Conservation (phyloP, 495 filamentous ascomycete genomes). For the Pseudomonodictys pantanalensis region DNA sequence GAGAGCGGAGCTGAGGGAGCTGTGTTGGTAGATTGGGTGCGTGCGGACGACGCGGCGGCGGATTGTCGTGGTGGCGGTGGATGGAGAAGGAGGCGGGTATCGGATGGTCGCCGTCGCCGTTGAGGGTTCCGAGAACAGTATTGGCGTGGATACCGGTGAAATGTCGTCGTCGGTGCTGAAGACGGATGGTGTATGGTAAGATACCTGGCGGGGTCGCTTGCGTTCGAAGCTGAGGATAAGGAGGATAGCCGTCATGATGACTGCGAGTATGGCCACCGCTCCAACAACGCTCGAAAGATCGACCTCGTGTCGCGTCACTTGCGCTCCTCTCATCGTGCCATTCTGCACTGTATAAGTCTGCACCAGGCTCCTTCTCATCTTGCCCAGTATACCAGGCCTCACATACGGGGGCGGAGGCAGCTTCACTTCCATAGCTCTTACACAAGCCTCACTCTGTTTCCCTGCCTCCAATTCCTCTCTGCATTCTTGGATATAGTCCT, state of each 20-base stretch:
- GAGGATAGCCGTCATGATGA: neutral
- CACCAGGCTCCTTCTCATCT: neutral
- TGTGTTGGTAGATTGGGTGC: slow-evolving; percentile 17
- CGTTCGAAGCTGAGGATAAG: slow-evolving; percentile 9
- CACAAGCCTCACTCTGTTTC: slow-evolving; percentile 16
- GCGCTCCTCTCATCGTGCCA: neutral
- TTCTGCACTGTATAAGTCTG: neutral
- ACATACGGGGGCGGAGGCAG: slow-evolving; percentile 24
- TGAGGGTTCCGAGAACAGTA: neutral
- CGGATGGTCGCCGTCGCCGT: neutral
- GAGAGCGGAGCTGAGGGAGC: slow-evolving; percentile 7
- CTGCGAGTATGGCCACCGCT: neutral
- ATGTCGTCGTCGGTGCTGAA: neutral
- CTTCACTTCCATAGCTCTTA: slow-evolving; percentile 3
- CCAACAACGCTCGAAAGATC: neutral
- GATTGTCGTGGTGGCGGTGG: neutral
- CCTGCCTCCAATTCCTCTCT: slow-evolving; percentile 19
- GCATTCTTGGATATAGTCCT: slow-evolving; percentile 26
- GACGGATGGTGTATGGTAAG: neutral
- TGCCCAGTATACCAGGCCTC: neutral
- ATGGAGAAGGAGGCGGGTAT: slow-evolving; percentile 7
- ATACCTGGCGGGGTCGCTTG: neutral
- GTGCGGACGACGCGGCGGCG: slow-evolving; percentile 10
- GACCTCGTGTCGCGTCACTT: neutral
- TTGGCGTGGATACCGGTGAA: neutral